These are phyloP conservation scores for Penicillium sumatraense DNA, from an alignment of 2,329 filamentous ascomycete species.

Conservation along the genomic window DNA sequence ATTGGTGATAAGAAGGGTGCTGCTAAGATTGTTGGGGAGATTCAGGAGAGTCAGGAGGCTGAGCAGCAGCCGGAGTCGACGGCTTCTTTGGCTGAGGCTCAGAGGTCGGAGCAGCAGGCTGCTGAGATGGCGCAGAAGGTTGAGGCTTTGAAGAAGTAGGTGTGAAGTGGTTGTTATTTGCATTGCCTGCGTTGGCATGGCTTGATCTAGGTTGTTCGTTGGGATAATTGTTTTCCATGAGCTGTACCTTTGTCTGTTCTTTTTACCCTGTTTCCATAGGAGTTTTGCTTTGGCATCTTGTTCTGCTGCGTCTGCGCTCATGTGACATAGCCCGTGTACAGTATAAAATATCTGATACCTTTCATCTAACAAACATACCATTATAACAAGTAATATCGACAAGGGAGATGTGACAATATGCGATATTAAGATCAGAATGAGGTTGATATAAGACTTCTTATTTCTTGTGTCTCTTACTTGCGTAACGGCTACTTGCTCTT, in stretches of 20 bases:
- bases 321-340: slow-evolving; percentile 36
- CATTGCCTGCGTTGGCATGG: no score
- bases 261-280: slow-evolving; percentile 16
- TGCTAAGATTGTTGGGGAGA: slow-evolving; percentile 3
- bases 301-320: slow-evolving; percentile 20
- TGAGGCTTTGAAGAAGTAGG: background rate
- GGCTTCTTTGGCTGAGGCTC: slow-evolving; percentile 27
- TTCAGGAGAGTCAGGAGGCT: background rate
- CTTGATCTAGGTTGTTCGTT: background rate
- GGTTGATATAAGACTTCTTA: no score
- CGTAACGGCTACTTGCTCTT: no score
- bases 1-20: slow-evolving; percentile 45
- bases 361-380: background rate
- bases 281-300: slow-evolving; percentile 28
- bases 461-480: no score
- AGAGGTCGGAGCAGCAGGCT: slow-evolving; percentile 5
- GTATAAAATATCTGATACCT: slow-evolving; percentile 27
- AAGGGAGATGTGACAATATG: no score
- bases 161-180: no score
- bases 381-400: background rate
- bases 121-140: slow-evolving; percentile 4
- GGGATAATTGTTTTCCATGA: background rate
- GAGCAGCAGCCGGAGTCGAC: slow-evolving; percentile 12
- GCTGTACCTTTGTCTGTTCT: background rate
- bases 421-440: no score